phyloP scores from a whole-genome alignment of 352 stramenopile species.

The Phytopythium ostracodes region DNA sequence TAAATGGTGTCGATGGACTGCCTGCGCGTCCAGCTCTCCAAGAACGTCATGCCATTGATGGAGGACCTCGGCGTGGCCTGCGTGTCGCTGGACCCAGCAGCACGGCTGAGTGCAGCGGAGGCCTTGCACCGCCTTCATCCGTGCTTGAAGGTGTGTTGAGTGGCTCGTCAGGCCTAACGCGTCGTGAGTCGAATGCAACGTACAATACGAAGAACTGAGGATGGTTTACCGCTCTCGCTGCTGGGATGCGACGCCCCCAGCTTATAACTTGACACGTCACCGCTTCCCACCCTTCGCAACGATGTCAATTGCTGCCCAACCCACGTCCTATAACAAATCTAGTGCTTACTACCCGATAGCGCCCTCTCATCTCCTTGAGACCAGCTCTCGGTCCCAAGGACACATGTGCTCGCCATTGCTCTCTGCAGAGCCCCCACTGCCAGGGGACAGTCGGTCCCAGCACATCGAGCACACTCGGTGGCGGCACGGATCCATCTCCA shows the following conservation, averaged over 20 bases:
- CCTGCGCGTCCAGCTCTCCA: too few relatives aligned
- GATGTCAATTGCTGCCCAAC: too few relatives aligned
- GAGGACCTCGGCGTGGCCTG: too few relatives aligned
- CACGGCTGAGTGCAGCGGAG: too few relatives aligned
- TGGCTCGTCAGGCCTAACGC: too few relatives aligned
- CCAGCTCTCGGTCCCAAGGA: constrained; percentile 59
- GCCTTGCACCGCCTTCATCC: too few relatives aligned
- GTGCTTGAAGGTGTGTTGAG: too few relatives aligned
- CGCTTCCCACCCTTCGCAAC: background rate
- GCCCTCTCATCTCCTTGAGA: constrained; percentile 23
- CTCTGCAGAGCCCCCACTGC: constrained; percentile 18
- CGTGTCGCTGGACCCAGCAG: too few relatives aligned
- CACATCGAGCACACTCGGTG: constrained; percentile 46
- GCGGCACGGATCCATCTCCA: constrained; percentile 52
- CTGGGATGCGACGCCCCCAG: background rate
- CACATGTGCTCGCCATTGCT: constrained; percentile 25
- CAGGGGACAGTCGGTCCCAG: constrained; percentile 41
- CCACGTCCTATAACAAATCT: background rate
- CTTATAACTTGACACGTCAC: background rate
- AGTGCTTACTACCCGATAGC: background rate
- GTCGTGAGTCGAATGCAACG: too few relatives aligned
- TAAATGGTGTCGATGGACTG: too few relatives aligned
- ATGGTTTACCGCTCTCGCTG: background rate
- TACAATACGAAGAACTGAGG: background rate
- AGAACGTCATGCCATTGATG: too few relatives aligned